Base-by-base conservation (phyloP, 495 filamentous ascomycete species). In the Neurospora sp. region DNA sequence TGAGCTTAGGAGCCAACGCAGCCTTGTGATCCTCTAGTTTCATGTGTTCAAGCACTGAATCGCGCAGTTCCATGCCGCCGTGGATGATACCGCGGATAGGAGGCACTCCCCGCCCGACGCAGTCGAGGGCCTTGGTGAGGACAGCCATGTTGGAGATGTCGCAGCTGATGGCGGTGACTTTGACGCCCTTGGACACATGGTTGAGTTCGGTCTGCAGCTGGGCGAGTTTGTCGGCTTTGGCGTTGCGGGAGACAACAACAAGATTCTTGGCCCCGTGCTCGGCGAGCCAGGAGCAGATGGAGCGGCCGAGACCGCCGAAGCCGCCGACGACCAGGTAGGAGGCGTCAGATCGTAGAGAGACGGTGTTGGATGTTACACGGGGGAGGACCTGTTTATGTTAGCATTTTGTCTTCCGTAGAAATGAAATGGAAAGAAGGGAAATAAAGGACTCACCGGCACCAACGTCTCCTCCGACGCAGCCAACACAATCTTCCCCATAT, bases 281-380 rank as follows among this genome's bases (percentile, higher is more conserved):
- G 7, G 84, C 86, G 80, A 92, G 82, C 88, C 88, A 91, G 3
- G 78, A 82, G 7, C 88, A 82, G 48, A 92, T 81, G 15, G 86
- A 85, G 39, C 86, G 81, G 5, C 91, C 90, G 17, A 93, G 84
- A 15, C 90, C 90, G 5, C 90, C 89, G 4, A 90, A 85, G 10
- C 90, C 88, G 19, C 90, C 89, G 39, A 89, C 84, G 4, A 92
- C 81, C 15, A 92, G 77, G 74, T 91, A 91, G 2, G 85, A 83
- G 10, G 83, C 87, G 74, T 89, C 80, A 2, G 79, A 62, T 19
- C 78, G 76, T 4, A 86, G 77, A 3, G 45, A 54, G 1, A 54
- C 10, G n/a, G 45, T 54, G 5, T 80, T 74, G 34, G 73, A 17
- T 28, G 24, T 17, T 1, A 66, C 39, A 7, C 73, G 71, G 2